These are phyloP conservation scores for Citrullus colocynthis DNA, from an alignment of 306 rosid genomes.

Conservation along the genomic window DNA sequence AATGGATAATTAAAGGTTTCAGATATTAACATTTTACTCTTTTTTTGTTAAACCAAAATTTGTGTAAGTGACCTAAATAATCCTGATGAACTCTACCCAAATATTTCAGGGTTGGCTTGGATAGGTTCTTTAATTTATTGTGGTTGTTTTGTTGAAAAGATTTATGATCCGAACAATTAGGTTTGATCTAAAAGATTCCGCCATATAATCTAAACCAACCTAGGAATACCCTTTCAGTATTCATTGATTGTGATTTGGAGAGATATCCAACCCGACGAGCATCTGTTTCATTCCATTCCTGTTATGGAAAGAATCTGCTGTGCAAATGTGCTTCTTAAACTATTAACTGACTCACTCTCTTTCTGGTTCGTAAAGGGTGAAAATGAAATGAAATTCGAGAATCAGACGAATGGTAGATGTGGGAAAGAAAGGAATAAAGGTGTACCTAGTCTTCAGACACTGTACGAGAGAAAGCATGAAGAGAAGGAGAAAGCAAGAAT, in stretches of 20 bases:
- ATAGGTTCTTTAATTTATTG: too few species aligned
- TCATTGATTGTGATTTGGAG: not conserved
- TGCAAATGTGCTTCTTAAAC: not conserved
- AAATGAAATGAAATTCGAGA: constrained; percentile 18
- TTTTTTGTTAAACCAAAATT: too few species aligned
- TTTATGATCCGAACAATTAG: not conserved
- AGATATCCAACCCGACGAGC: not conserved
- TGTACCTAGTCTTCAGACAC: constrained; percentile 27
- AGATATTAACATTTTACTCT: too few species aligned
- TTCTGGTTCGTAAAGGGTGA: constrained; percentile 27
- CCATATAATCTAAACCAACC: not conserved
- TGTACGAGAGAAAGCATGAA: constrained; percentile 43
- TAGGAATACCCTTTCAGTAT: not conserved
- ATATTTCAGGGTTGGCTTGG: too few species aligned
- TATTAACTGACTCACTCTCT: not conserved
- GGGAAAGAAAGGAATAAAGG: constrained; percentile 21
- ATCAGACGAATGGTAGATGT: constrained; percentile 16
- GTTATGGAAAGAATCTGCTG: not conserved
- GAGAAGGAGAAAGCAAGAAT: constrained; percentile 47
- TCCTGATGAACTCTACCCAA: too few species aligned
- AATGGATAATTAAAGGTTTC: too few species aligned
- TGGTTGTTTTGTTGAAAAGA: too few species aligned
- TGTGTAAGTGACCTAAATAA: too few species aligned
- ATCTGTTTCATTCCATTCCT: not conserved
- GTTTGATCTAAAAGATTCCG: not conserved